These are phyloP conservation scores for Clonostachys rosea DNA, from an alignment of 2,329 filamentous ascomycete genomes.

Conservation along the genomic window DNA sequence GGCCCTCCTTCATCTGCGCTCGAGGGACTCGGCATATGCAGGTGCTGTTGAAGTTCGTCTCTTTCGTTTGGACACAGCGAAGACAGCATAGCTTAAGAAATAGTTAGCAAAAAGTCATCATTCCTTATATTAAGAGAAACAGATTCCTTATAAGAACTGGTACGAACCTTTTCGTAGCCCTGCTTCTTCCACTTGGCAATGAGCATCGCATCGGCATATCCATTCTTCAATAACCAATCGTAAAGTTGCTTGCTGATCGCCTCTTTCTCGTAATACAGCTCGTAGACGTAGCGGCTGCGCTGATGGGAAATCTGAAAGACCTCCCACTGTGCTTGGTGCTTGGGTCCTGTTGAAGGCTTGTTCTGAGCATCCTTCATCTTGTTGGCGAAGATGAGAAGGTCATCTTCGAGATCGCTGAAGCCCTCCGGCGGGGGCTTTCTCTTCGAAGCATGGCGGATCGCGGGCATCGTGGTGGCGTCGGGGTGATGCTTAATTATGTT, in stretches of 20 bases:
- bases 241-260: conserved; percentile 90
- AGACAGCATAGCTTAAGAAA: conserved; percentile 75
- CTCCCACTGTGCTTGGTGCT: conserved; percentile 92
- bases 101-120: conserved; percentile 12
- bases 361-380: conserved; percentile 97
- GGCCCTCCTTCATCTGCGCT: conserved; percentile 82
- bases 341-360: conserved; percentile 72
- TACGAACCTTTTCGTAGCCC: conserved; percentile 87
- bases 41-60: conserved; percentile 97
- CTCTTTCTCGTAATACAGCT: conserved; percentile 96
- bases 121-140: not conserved
- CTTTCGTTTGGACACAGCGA: conserved; percentile 97
- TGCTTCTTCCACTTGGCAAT: conserved; percentile 99
- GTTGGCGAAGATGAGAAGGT: conserved; percentile 79
- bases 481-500: not conserved
- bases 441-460: conserved; percentile 70
- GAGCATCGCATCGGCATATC: conserved; percentile 88
- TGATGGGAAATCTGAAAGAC: conserved; percentile 97
- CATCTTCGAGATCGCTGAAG: conserved; percentile 84
- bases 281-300: conserved; percentile 88
- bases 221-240: conserved; percentile 95
- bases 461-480: conserved; percentile 54
- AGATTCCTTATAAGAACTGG: not conserved
- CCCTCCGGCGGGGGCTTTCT: conserved; percentile 80
- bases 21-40: conserved; percentile 95